Percentiles rank a stretch among this genome's conserved stretches.
These are phyloP conservation scores for Rheum nobile DNA, from an alignment of 148 eudicot species.

Conservation along the genomic window DNA sequence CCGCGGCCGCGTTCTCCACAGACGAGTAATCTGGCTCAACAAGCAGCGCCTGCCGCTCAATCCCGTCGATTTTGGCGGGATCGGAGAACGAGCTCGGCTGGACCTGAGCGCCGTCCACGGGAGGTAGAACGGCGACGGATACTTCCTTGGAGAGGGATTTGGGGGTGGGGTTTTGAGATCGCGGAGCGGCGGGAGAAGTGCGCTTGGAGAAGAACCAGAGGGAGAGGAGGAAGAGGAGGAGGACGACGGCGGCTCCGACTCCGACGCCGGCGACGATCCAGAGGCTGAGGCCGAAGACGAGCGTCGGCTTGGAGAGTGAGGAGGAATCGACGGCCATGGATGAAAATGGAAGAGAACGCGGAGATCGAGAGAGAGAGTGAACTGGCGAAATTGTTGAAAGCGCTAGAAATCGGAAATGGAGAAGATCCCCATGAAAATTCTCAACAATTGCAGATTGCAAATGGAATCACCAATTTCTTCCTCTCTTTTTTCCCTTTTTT, in stretches of 20 bases:
- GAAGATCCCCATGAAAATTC: neutral
- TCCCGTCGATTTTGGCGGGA: conserved; percentile 10
- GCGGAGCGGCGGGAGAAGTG: conserved; percentile 2
- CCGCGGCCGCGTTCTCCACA: conserved; percentile 10
- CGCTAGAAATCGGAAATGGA: neutral
- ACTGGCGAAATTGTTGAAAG: neutral
- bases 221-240: conserved; percentile 37
- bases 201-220: conserved; percentile 37
- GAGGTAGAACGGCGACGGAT: neutral
- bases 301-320: conserved; percentile 33
- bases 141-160: neutral
- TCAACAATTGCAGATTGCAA: neutral
- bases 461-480: neutral
- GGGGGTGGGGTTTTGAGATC: neutral
- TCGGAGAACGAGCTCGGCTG: conserved; percentile 14
- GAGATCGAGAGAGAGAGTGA: neutral
- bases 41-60: conserved; percentile 13
- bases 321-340: neutral
- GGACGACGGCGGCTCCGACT: conserved; percentile 37
- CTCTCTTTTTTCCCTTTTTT: neutral
- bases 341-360: neutral
- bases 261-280: conserved; percentile 39
- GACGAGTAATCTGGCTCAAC: conserved; percentile 9
- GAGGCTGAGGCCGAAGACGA: conserved; percentile 36
- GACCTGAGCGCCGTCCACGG: conserved; percentile 4